A percentile compares a stretch with the other conserved stretches of the same genome.
Evolutionary conservation across 495 filamentous ascomycete species (phyloP).

Genomic region (Filosporella fistucella): DNA sequence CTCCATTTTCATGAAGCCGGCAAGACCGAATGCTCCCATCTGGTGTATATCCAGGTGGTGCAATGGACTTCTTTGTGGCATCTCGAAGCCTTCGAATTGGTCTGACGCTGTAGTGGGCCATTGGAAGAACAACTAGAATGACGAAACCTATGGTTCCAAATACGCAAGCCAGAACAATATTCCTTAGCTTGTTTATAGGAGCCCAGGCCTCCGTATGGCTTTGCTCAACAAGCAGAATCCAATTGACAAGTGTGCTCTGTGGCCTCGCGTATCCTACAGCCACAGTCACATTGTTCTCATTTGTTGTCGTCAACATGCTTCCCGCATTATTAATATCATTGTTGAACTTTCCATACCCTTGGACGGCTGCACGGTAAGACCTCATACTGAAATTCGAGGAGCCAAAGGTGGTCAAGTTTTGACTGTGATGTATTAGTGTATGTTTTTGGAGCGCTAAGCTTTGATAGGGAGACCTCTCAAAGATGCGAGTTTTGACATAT

Average conservation of each 20-base stretch:
- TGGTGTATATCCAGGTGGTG: constrained; percentile 52
- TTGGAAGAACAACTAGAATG: constrained; percentile 62
- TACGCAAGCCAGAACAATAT: constrained; percentile 76
- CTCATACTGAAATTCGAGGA: constrained; percentile 51
- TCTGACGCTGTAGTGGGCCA: constrained; percentile 73
- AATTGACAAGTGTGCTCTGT: constrained; percentile 60
- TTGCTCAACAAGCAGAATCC: constrained; percentile 80
- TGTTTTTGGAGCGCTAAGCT: neutral
- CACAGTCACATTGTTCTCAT: constrained; percentile 61
- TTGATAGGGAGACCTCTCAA: neutral
- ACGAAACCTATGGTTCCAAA: constrained; percentile 74
- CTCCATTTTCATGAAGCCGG: constrained; percentile 33
- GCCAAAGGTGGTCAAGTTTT: constrained; percentile 27
- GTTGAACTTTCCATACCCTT: constrained; percentile 44
- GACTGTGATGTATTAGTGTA: neutral
- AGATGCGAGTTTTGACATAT: neutral
- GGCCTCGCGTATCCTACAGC: constrained; percentile 70
- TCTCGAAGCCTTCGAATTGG: constrained; percentile 74
- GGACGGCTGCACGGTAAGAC: constrained; percentile 50
- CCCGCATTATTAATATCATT: constrained; percentile 52
- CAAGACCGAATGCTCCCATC: constrained; percentile 36
- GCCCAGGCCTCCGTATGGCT: constrained; percentile 64
- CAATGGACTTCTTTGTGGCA: constrained; percentile 73
- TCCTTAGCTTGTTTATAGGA: constrained; percentile 68
- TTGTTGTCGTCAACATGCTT: constrained; percentile 58